Evolutionary conservation across 1,139 yeast species (phyloP).

Genomic region (Arxiozyma telluris): DNA sequence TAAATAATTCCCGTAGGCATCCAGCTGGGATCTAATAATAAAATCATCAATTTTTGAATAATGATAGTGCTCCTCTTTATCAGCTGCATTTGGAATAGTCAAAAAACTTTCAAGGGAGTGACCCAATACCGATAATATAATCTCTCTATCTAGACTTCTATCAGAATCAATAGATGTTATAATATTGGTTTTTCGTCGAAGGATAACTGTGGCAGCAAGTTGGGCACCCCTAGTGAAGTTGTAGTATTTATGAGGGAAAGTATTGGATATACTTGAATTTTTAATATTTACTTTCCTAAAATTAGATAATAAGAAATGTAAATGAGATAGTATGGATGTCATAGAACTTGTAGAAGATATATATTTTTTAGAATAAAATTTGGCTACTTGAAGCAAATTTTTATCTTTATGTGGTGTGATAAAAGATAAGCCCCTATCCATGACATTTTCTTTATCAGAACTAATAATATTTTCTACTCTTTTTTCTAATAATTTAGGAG

Average conservation of each 20-base stretch:
- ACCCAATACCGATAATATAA: conserved; percentile 69
- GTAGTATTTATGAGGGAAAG: conserved; percentile 31
- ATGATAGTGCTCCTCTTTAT: conserved; percentile 42
- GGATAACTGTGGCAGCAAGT: conserved; percentile 38
- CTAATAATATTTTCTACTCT: conserved; percentile 4
- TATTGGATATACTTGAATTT: conserved; percentile 35
- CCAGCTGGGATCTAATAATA: conserved; percentile 83
- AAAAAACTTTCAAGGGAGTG: conserved; percentile 66
- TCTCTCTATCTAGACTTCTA: conserved; percentile 57
- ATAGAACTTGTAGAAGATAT: conserved; percentile 83
- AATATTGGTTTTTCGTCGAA: conserved; percentile 33
- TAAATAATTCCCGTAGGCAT: conserved; percentile 63
- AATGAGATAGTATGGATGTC: conserved; percentile 65
- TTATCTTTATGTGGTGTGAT: conserved; percentile 62
- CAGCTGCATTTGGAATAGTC: conserved; percentile 32
- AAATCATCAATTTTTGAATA: conserved; percentile 63
- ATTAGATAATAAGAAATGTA: conserved; percentile 62
- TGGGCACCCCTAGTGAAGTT: conserved; percentile 32
- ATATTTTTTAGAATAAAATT: conserved; percentile 36
- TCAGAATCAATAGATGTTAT: conserved; percentile 66
- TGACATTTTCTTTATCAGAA: background rate
- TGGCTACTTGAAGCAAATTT: conserved; percentile 43
- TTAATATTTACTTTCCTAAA: conserved; percentile 42
- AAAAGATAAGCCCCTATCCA: conserved; percentile 35
- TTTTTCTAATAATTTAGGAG: conserved; percentile 13